Percentiles rank a stretch among this genome's conserved stretches.
Evolutionary conservation across 306 rosid genomes (phyloP).

Genomic region (Calophaca sinica): DNA sequence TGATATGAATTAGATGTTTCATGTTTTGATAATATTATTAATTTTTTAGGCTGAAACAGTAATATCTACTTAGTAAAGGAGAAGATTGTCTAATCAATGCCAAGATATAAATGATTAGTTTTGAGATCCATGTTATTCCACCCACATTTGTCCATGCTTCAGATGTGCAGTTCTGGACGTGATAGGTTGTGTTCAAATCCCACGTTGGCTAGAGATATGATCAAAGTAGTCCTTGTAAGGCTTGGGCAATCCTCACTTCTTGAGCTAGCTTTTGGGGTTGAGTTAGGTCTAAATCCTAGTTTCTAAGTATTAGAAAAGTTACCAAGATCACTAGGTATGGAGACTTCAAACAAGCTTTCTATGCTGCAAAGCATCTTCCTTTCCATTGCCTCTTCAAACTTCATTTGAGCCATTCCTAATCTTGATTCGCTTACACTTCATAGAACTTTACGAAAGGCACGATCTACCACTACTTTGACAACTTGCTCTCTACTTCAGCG

Average conservation of each 20-base stretch:
- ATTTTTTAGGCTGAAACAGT: neutral
- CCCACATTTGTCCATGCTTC: neutral
- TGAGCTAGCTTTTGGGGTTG: no score
- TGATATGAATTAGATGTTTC: neutral
- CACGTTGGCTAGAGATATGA: neutral
- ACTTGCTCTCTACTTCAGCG: neutral
- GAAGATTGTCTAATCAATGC: neutral
- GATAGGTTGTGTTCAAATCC: no score
- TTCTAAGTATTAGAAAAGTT: neutral
- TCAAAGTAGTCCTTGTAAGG: neutral
- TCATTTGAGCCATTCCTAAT: neutral
- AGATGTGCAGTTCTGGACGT: no score
- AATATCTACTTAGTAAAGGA: constrained; percentile 10
- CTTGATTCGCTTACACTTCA: no score
- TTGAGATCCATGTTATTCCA: neutral
- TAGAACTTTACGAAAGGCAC: no score
- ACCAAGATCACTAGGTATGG: neutral
- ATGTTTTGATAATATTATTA: neutral
- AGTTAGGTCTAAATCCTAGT: no score
- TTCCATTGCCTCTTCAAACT: neutral
- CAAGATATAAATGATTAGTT: neutral
- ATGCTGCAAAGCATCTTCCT: neutral
- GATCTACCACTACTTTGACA: neutral
- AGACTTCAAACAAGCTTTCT: neutral
- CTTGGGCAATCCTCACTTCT: no score